These are phyloP conservation scores for Scenedesmus sp. DNA, from an alignment of 163 green algal species.

Conservation along the genomic window DNA sequence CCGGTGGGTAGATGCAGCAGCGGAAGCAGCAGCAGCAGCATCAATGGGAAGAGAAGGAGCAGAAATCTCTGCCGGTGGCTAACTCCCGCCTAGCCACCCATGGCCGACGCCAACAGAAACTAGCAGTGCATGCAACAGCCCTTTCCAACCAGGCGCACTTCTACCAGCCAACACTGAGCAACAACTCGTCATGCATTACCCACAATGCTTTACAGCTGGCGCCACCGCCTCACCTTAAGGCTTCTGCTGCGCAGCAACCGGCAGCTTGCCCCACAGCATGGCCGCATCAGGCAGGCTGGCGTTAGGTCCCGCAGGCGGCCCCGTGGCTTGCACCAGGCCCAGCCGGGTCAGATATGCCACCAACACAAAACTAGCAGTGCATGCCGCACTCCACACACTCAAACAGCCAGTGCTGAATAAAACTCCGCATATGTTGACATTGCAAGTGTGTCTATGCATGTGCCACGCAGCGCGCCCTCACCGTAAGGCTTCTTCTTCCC, in stretches of 20 bases:
- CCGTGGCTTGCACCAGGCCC: slow-evolving; percentile 13
- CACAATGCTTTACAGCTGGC: too few species aligned
- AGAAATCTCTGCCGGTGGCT: too few species aligned
- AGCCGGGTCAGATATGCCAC: neutral
- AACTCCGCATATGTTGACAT: neutral
- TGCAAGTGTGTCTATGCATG: too few species aligned
- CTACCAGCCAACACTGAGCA: too few species aligned
- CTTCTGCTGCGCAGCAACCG: neutral
- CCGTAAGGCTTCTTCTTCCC: slow-evolving; percentile 9
- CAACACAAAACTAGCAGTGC: too few species aligned
- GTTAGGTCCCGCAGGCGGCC: neutral
- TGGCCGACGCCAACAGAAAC: too few species aligned
- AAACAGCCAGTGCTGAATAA: neutral
- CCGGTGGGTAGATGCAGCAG: neutral
- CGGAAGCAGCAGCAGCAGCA: neutral
- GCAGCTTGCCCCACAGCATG: neutral
- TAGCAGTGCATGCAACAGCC: too few species aligned
- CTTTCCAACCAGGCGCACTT: too few species aligned
- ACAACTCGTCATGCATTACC: too few species aligned
- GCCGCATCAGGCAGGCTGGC: neutral
- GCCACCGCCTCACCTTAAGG: neutral
- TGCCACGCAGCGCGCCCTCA: neutral
- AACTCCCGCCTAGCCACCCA: too few species aligned
- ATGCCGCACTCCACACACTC: neutral
- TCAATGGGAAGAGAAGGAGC: neutral